Evolutionary conservation across 2,329 filamentous ascomycete genomes (phyloP).

Genomic region (Alternaria solani): DNA sequence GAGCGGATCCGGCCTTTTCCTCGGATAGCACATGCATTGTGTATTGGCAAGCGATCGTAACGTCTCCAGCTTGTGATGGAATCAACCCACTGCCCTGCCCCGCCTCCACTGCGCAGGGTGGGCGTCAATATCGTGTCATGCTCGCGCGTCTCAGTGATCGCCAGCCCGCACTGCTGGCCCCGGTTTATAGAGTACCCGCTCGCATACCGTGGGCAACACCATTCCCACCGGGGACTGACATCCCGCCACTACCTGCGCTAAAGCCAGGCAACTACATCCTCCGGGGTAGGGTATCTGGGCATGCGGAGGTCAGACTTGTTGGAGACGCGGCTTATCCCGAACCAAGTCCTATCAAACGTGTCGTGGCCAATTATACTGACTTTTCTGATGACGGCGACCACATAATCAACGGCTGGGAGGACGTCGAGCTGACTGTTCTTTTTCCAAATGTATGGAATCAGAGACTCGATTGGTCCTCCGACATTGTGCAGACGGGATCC

Average conservation of each 20-base stretch:
- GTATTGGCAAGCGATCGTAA: constrained; percentile 54
- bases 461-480: constrained; percentile 51
- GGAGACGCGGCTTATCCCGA: background rate
- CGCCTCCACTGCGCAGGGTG: constrained; percentile 51
- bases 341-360: constrained; percentile 25
- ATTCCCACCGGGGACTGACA: constrained; percentile 33
- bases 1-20: constrained; percentile 56
- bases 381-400: constrained; percentile 50
- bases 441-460: constrained; percentile 30
- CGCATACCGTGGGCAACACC: constrained; percentile 48
- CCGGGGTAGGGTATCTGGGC: constrained; percentile 17
- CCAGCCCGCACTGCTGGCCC: constrained; percentile 27
- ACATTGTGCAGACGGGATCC: constrained; percentile 48
- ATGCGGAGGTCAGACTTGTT: constrained; percentile 26
- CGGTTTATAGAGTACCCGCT: constrained; percentile 39
- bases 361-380: constrained; percentile 49
- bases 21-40: constrained; percentile 55
- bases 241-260: background rate
- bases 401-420: constrained; percentile 49
- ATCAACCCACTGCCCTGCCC: constrained; percentile 55
- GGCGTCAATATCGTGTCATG: constrained; percentile 54
- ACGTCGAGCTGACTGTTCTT: constrained; percentile 34
- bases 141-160: constrained; percentile 51
- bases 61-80: constrained; percentile 55
- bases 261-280: constrained; percentile 22